Base-by-base conservation (phyloP, 108 stramenopile genomes). In the Licmophora abbreviata region DNA sequence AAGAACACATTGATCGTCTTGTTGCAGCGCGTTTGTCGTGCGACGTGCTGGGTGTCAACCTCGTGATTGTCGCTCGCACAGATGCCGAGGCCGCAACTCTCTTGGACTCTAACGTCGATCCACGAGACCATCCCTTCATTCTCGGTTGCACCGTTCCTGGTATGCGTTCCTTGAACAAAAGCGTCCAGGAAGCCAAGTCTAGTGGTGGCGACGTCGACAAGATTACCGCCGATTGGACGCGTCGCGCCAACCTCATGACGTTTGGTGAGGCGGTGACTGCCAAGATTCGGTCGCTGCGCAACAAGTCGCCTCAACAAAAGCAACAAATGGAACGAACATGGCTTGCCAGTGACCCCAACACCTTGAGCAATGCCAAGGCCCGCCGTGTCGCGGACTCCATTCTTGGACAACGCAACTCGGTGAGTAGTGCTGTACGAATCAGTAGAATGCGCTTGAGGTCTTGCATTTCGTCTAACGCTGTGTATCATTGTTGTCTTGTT, bases 21-120 rank as follows among this genome's bases (percentile, higher is more conserved):
- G 81, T 85, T 6, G 96, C 93, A 23, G 89, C 94, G 12, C 78
- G 96, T 22, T 61, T 97, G 34, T 92, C 94, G 33, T 74, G 77
- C 18, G 96, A 95, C 69, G 80, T 95, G 51, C 64, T 95, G 48
- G 94, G 94, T 18, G 68, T 81, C 34, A 69, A 82, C 45, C 69
- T 85, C 45, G 48, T 97, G 20, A 72, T 97, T 61, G 87, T 97
- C 0, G 89, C 93, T 0, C 59, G 96, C 12, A 97, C 96, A 1
- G 96, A 97, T 73, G 94, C 92, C 22, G 94, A 97, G 68, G 93
- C 96, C 18, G 96, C 96, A 30, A 92, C 92, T n/a, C 61, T 97
- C 44, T 68, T 97, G 43, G 93, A 94, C 56, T 88, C 76, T 43
- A 94, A 95, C 77, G 73, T 92, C 47, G 96, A 97, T 69, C 79